phyloP scores from a whole-genome alignment of 202 grass and related monocot genomes.

The Digitaria exilis region DNA sequence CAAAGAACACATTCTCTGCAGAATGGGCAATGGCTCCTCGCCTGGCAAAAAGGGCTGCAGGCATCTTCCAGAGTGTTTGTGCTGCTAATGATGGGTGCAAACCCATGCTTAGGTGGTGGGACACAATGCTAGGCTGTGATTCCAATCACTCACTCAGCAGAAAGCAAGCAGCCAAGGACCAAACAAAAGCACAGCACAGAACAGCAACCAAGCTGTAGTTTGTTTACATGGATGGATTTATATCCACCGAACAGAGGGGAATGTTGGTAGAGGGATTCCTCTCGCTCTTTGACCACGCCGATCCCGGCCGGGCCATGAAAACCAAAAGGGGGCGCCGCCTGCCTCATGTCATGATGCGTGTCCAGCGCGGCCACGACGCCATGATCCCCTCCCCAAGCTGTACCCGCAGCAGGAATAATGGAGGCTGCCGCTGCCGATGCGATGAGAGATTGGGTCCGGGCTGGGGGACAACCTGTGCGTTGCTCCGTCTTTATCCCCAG shows the following conservation, averaged over 20 bases:
- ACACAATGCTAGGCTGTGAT: constrained; percentile 35
- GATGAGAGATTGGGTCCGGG: neutral
- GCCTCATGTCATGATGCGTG: constrained; percentile 33
- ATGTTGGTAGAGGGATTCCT: neutral
- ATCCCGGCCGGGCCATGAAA: constrained; percentile 27
- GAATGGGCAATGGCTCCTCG: neutral
- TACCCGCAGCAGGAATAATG: constrained; percentile 7
- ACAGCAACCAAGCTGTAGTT: constrained; percentile 29
- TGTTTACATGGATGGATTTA: neutral
- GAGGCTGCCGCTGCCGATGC: neutral
- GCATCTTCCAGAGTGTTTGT: neutral
- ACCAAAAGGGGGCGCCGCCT: constrained; percentile 21
- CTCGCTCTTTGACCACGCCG: constrained; percentile 33
- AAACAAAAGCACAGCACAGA: constrained; percentile 24
- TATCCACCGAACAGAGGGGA: neutral
- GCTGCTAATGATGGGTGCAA: constrained; percentile 41
- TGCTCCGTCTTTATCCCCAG: constrained; percentile 24
- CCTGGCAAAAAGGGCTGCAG: neutral
- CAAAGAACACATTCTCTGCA: neutral
- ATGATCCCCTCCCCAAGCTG: constrained; percentile 12
- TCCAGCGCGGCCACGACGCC: constrained; percentile 50
- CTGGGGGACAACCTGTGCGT: constrained; percentile 31
- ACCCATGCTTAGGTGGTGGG: constrained; percentile 39
- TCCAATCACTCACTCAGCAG: constrained; percentile 33
- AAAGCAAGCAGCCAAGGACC: constrained; percentile 42